phyloP scores from a whole-genome alignment of 768 basidiomycete species.

The Omphalotus guepiniiformis region DNA sequence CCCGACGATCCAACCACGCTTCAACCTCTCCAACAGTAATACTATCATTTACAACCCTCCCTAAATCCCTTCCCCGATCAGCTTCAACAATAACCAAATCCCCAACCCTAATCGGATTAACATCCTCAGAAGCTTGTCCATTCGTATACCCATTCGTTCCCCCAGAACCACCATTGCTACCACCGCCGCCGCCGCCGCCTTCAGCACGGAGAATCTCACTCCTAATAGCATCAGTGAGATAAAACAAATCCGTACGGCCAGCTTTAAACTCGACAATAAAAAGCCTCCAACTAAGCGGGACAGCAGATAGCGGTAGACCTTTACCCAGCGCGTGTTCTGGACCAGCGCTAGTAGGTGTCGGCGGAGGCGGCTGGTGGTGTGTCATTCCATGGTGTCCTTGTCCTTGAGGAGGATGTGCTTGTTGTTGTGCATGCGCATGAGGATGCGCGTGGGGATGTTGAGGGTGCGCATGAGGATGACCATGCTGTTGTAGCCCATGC shows the following conservation, averaged over 20 bases:
- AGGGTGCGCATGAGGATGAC: slow-evolving; percentile 16
- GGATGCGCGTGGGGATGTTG: slow-evolving; percentile 18
- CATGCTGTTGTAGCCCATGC: slow-evolving; percentile 17
- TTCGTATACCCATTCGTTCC: not conserved
- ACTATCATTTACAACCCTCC: slow-evolving; percentile 87
- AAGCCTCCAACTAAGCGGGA: slow-evolving; percentile 83
- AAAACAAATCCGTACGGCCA: slow-evolving; percentile 92
- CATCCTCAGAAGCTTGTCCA: not conserved
- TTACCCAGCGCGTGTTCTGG: slow-evolving; percentile 53
- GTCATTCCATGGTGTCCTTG: slow-evolving; percentile 9
- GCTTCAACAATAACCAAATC: slow-evolving; percentile 97
- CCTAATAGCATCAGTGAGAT: slow-evolving; percentile 65
- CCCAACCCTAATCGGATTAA: slow-evolving; percentile 58
- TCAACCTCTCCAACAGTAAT: slow-evolving; percentile 90
- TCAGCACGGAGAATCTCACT: slow-evolving; percentile 18
- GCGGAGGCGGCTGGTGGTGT: slow-evolving; percentile 7
- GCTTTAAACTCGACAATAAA: slow-evolving; percentile 99
- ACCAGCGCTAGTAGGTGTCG: slow-evolving; percentile 18
- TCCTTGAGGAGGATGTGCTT: slow-evolving; percentile 13
- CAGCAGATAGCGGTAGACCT: slow-evolving; percentile 81
- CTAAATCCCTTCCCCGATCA: slow-evolving; percentile 90
- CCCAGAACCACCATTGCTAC: not conserved
- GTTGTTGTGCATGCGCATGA: slow-evolving; percentile 8
- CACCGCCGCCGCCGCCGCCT: not conserved
- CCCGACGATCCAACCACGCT: slow-evolving; percentile 54